Conservation (phyloP, 176 grass and related monocot species). For the Triticum turgidum region DNA sequence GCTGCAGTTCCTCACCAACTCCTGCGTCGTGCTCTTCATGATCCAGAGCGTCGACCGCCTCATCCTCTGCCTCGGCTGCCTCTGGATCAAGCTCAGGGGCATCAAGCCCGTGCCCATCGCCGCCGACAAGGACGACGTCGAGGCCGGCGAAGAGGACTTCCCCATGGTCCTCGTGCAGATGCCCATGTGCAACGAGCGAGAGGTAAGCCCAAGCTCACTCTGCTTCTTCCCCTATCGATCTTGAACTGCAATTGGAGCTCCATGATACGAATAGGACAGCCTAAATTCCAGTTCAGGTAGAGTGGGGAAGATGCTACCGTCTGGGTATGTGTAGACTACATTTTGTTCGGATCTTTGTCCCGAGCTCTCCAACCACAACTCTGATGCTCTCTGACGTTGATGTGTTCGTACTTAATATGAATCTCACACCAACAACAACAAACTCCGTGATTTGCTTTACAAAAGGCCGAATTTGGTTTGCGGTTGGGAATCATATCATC, state of each 20-base stretch:
- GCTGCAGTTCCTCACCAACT: slow-evolving; percentile 71
- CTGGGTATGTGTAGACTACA: not conserved
- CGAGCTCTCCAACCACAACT: not conserved
- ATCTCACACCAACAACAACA: slow-evolving; percentile 1
- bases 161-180: slow-evolving; percentile 95
- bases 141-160: slow-evolving; percentile 42
- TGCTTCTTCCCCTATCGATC: not conserved
- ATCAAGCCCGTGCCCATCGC: slow-evolving; percentile 51
- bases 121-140: slow-evolving; percentile 49
- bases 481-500: not conserved
- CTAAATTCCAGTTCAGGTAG: not conserved
- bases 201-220: slow-evolving; percentile 45
- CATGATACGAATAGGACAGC: not conserved
- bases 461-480: slow-evolving; percentile 22
- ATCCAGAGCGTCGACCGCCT: slow-evolving; percentile 81
- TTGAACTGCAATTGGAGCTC: not conserved
- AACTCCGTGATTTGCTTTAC: not conserved
- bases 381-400: slow-evolving; percentile 2
- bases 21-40: slow-evolving; percentile 79
- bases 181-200: slow-evolving; percentile 96
- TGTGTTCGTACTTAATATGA: not conserved
- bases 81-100: slow-evolving; percentile 81
- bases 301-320: not conserved
- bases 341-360: slow-evolving; percentile 46
- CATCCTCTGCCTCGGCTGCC: slow-evolving; percentile 72